Evolutionary conservation across 2,329 filamentous ascomycete species (phyloP), one percentile per base, ranked within the genome.

Genomic region (Dactylellina cionopaga): DNA sequence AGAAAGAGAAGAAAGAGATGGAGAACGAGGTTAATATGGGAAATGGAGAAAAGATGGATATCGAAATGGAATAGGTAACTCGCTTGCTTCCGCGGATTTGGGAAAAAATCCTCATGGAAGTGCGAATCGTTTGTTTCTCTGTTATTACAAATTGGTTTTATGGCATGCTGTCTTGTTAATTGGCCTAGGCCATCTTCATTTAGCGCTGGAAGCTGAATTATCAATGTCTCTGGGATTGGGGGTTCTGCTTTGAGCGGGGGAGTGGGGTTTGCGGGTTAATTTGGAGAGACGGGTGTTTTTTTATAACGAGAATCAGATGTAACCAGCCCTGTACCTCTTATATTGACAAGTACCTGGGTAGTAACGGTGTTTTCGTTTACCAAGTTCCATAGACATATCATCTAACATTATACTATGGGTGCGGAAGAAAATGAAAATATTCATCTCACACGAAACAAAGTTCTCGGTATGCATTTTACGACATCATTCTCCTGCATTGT

Each of bases 51-150:
- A n/a, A n/a, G n/a, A 44, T 15, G 22, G 39, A 58, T 19, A 56
- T 2, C 5, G 9, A 17, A 31, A 13, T 35, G 37, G 5, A 22
- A 3, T 15, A 24, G 9, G 19, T 47, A 13, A 9, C 22, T 13
- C 19, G 5, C 5, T n/a, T n/a, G n/a, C 33, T 24, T 24, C 4
- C n/a, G 24, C 17, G 33, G 68, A 76, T 74, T 11, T 75, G 79
- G n/a, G n/a, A n/a, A n/a, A n/a, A n/a, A n/a, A n/a, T n/a, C n/a
- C n/a, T n/a, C 4, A 56, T 83, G 56, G 77, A 79, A 78, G 82
- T 84, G 79, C 80, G 81, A 79, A 13, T 39, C 46, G 37, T 63
- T 62, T 69, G 37, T 54, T 41, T 33, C 51, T 52, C 24, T 49
- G 60, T 73, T 55, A 51, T 24, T 74, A 15, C n/a, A 7, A 59